These are phyloP conservation scores for Phaseolus lunatus DNA, from an alignment of 306 rosid species.

Conservation along the genomic window DNA sequence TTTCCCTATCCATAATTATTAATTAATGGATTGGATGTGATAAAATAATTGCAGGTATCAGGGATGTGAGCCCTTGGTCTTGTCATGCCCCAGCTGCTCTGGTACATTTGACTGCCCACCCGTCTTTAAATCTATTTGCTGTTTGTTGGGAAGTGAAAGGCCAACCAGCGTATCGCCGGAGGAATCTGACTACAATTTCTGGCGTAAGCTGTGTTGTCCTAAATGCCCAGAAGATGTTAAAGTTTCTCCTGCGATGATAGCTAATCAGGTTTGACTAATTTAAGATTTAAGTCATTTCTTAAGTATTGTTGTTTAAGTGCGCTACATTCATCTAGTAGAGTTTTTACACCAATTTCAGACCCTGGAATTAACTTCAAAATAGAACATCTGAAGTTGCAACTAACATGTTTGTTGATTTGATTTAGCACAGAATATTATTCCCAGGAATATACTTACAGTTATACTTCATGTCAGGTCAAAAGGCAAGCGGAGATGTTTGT, in stretches of 20 bases:
- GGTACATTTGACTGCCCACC: constrained; percentile 72
- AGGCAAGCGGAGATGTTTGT: constrained; percentile 80
- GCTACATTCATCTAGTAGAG: constrained; percentile 32
- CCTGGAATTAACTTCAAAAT: constrained; percentile 10
- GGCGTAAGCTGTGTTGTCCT: constrained; percentile 74
- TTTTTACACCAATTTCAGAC: constrained; percentile 13
- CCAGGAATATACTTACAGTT: constrained; percentile 34
- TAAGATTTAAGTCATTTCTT: neutral
- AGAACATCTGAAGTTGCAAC: neutral
- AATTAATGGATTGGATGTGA: constrained; percentile 38
- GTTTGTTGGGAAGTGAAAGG: constrained; percentile 58
- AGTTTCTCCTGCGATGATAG: constrained; percentile 78
- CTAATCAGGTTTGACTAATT: constrained; percentile 72
- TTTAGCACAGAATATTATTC: constrained; percentile 30
- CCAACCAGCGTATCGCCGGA: constrained; percentile 49
- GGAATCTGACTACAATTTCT: constrained; percentile 61
- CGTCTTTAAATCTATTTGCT: constrained; percentile 66
- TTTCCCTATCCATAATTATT: constrained; percentile 27
- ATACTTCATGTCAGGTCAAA: constrained; percentile 69
- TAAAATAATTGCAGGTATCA: constrained; percentile 68
- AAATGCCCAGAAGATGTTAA: constrained; percentile 79
- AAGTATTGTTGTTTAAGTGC: constrained; percentile 13
- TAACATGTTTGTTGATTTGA: constrained; percentile 30
- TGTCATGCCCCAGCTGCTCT: constrained; percentile 91
- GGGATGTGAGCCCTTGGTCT: constrained; percentile 75